Evolutionary conservation across 139 green algal species (phyloP), one percentile per base, ranked within the genome.

Genomic region (Eudorina sp.): DNA sequence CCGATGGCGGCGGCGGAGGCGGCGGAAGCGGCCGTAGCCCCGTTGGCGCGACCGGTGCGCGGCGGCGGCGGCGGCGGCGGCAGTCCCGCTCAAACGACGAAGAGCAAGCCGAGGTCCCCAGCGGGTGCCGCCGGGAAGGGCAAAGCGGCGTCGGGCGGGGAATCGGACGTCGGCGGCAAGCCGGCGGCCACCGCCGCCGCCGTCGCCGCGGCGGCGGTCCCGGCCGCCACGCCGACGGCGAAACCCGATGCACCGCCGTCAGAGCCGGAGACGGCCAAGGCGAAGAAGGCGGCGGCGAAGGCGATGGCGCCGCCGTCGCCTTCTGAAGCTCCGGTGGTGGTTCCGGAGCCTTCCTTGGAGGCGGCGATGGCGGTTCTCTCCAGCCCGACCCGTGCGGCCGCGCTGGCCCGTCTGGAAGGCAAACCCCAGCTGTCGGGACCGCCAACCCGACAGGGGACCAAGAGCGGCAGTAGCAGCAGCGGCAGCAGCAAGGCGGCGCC

Each of bases 361-460:
- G 55, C 29, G 0, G 80, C 80, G 27, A 38, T 68, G 4, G 62
- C 80, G 21, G 43, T 78, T n/a, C 62, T 86, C 43, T 21, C 1
- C 27, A 53, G 53, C 43, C 62, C 43, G 23, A 31, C 19, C 13
- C 46, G 53, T n/a, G 62, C 45, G 9, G 80, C 60, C 21, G 19
- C 19, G 9, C 45, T 86, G 43, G 19, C 25, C n/a, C 43, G 80
- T 43, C 45, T 86, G 64, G 80, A 86, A 62, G 80, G 80, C 62
- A 86, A 78, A 41, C 7, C 31, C 5, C 13, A 38, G 29, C 43
- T 78, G 80, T 25, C 62, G 0, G n/a, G 18, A 11, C 62, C 62
- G 45, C 62, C 62, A 16, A 40, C 79, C 2, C 58, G 79, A 5
- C 40, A 64, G 58, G 2, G 41, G 18, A 13, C 13, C 51, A 85